Percentiles rank a stretch among this genome's conserved stretches.
Conservation (phyloP, 108 stramenopile genomes). For the Cylindrotheca fusiformis region DNA sequence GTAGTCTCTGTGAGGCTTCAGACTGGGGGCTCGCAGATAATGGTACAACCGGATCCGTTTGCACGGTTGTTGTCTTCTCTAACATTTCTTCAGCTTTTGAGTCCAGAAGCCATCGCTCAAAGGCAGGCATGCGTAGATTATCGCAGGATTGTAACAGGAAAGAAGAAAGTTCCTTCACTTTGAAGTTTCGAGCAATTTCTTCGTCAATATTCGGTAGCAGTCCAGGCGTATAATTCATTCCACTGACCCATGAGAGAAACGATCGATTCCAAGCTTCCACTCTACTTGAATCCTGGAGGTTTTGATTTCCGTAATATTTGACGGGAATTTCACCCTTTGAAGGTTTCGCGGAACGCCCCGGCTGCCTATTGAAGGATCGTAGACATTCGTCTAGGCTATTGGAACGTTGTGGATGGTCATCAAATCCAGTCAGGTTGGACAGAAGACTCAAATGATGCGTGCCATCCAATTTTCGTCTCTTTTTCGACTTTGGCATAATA, state of each 20-base stretch:
- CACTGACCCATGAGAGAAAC: slow-evolving; percentile 17
- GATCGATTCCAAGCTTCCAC: slow-evolving; percentile 31
- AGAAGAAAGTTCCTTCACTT: slow-evolving; percentile 48
- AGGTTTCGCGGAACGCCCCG: not conserved
- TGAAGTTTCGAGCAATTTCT: slow-evolving; percentile 64
- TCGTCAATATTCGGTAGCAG: slow-evolving; percentile 57
- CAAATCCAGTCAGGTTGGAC: not conserved
- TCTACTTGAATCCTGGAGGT: slow-evolving; percentile 5
- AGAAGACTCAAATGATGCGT: not conserved
- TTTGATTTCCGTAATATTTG: slow-evolving; percentile 4
- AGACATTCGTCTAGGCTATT: not conserved
- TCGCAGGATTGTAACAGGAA: slow-evolving; percentile 43
- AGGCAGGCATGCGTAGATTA: slow-evolving; percentile 63
- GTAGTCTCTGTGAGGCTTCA: slow-evolving; percentile 31
- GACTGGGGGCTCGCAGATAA: slow-evolving; percentile 10
- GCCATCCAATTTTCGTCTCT: not conserved
- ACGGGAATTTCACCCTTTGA: slow-evolving; percentile 1
- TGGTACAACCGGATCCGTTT: slow-evolving; percentile 46
- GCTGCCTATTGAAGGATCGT: not conserved
- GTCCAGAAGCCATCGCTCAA: slow-evolving; percentile 80
- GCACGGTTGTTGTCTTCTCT: slow-evolving; percentile 24
- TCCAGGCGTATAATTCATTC: slow-evolving; percentile 30
- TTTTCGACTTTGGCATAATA: not conserved
- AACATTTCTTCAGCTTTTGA: slow-evolving; percentile 57
- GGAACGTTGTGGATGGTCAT: not conserved